A percentile compares a stretch with the other conserved stretches of the same genome.
Evolutionary conservation across 768 basidiomycete species (phyloP).

Genomic region (Macrolepiota albuminosa): DNA sequence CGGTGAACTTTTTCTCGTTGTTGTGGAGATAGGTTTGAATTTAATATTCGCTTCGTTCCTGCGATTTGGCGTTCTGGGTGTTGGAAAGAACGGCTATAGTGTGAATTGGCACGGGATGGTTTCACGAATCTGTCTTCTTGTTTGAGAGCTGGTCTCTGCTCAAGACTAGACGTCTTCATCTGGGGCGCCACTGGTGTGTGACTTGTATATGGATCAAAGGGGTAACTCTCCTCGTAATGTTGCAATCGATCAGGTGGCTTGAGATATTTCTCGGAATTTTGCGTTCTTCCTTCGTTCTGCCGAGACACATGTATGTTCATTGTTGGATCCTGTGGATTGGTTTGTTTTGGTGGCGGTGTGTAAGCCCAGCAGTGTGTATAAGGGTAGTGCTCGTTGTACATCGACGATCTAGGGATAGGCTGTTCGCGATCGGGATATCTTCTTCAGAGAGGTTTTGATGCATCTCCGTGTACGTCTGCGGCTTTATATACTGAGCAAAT

Average conservation of each 20-base stretch:
- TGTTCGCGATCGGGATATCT: not conserved
- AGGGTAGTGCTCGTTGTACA: conserved; percentile 2
- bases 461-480: not conserved
- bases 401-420: not conserved
- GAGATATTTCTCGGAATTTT: not conserved
- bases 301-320: not conserved
- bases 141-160: not conserved
- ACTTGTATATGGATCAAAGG: not conserved
- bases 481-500: not conserved
- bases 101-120: not conserved
- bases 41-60: not conserved
- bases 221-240: not conserved
- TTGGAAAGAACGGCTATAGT: not conserved
- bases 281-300: not conserved
- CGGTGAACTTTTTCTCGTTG: not conserved
- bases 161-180: not conserved
- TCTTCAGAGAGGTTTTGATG: not conserved
- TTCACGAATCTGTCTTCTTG: not conserved
- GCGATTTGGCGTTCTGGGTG: not conserved
- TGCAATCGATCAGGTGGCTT: not conserved
- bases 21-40: not conserved
- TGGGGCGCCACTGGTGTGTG: not conserved
- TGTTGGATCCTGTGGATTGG: not conserved
- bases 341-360: not conserved
- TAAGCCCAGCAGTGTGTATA: not conserved